Base-by-base conservation (phyloP, 2,329 filamentous ascomycete genomes). In the Chaetomiaceae sp. region DNA sequence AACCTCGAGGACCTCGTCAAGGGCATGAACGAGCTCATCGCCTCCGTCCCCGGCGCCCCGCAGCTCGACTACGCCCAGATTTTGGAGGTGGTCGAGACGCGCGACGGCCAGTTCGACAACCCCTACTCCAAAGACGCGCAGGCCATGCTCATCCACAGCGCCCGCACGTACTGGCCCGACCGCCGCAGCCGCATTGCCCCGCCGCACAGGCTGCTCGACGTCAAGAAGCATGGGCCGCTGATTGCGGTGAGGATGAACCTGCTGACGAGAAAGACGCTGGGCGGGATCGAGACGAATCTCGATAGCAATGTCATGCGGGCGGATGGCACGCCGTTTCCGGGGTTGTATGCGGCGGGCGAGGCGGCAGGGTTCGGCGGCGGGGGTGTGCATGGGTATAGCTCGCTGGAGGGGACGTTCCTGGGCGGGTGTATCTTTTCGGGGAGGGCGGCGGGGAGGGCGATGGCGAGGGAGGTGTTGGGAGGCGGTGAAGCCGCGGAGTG, bases 371-470 rank as follows among this genome's bases (percentile, higher is more conserved):
- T 84, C 53, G 81, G 81, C 0, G 81, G 82, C 2, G 81, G 81
- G 2, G 81, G 82, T 15, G 78, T 84, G 1, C 82, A 84, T 59
- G 82, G 81, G 0, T 84, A 84, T 60, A 82, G 72, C 59, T 78
- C 81, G 1, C 75, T 84, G 33, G 81, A 84, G 65, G 81, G 82
- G 0, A 84, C 81, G 0, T 84, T 84, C 61, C 60, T 84, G 4
- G 81, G 81, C 14, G 81, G 81, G 0, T 84, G 81, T 54, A 83
- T 84, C 59, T 84, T 84, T 60, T 83, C 81, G 0, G 81, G 82
- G 0, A 68, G 80, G 6, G 76, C 76, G 0, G 81, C 81, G 0
- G 81, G 81, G 0, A 69, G 75, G 9, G 79, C 75, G 0, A 77
- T 84, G 59, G 78, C 75, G 0, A 73, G 76, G 3, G 78, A 82